phyloP scores from a whole-genome alignment of 2,329 filamentous ascomycete species.

The Penicillium sp. region DNA sequence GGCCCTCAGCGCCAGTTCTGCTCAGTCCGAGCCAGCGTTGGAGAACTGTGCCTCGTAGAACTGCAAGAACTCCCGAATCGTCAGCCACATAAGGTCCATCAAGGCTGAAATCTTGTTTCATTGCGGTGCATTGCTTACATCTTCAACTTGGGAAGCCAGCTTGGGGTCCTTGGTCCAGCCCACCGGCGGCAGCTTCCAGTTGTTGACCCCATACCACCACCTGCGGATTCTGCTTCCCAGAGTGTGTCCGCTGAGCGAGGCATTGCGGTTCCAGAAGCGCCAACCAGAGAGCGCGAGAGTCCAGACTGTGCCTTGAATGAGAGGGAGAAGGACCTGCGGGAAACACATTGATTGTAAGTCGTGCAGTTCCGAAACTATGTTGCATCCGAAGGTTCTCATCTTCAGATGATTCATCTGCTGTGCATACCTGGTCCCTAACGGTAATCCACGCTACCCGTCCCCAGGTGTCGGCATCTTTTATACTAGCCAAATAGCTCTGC shows the following conservation, averaged over 20 bases:
- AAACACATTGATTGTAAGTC: slow-evolving; percentile 4
- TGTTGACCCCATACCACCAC: slow-evolving; percentile 96
- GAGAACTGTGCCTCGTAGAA: slow-evolving; percentile 40
- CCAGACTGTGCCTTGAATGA: slow-evolving; percentile 87
- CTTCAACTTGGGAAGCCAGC: slow-evolving; percentile 44
- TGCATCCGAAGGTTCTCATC: background rate
- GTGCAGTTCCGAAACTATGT: background rate
- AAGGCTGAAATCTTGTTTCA: background rate
- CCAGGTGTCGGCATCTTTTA: slow-evolving; percentile 76
- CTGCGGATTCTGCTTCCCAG: slow-evolving; percentile 75
- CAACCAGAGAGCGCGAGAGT: slow-evolving; percentile 82
- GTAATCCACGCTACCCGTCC: slow-evolving; percentile 83
- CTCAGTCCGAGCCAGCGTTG: slow-evolving; percentile 34
- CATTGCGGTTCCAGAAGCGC: slow-evolving; percentile 83
- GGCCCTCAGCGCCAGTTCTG: background rate
- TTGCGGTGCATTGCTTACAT: slow-evolving; percentile 39
- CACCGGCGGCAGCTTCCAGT: slow-evolving; percentile 70
- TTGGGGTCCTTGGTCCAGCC: slow-evolving; percentile 30
- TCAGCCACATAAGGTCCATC: slow-evolving; percentile 25
- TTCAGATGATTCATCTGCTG: background rate
- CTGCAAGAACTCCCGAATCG: slow-evolving; percentile 38
- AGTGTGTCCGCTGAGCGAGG: slow-evolving; percentile 73
- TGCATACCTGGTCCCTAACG: slow-evolving; percentile 75
- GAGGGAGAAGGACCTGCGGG: slow-evolving; percentile 77
- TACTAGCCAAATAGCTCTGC: slow-evolving; percentile 94